Evolutionary conservation across 2,329 filamentous ascomycete species (phyloP), one percentile per base, ranked within the genome.

Genomic region (Fusarium torulosum): DNA sequence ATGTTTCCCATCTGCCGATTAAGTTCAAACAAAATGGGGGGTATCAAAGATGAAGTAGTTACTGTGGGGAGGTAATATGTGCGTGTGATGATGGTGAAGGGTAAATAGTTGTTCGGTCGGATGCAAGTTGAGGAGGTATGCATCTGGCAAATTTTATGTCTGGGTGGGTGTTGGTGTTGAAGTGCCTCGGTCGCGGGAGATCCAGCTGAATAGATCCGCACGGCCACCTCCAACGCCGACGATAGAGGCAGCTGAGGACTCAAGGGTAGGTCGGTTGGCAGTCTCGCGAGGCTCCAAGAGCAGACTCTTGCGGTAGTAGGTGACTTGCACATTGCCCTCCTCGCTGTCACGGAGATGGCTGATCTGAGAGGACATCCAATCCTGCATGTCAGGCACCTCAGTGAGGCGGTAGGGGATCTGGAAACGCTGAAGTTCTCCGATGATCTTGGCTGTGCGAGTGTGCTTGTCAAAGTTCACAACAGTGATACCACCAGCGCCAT

Each of bases 381-480:
- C 90, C 77, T 98, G 95, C 76, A 99, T 86, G 72, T 98, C 95
- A 1, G 92, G 88, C 6, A 98, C 84, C 75, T 96, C 91, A 3
- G 86, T 86, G 19, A 99, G 86, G 8, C 91, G 88, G 77, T 98
- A 98, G 0, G 94, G 93, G 20, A 97, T 92, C 79, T 99, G 96
- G 82, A 98, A 98, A 19, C 94, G 90, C 78, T 99, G 96, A 9
- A 99, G 86, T 73, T 98, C 95, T 66, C 93, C 92, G 73, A 99
- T 97, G 75, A 98, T 96, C 79, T 94, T 96, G 44, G 95, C 94
- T 4, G 94, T 98, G 71, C 94, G 93, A 73, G 90, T 91, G 77
- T 98, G 94, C 81, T 98, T 98, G 83, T 98, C 95, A 74, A 97
- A 98, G 80, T 99, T 99, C 84, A 99, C 93, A 31, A 98, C 92